Evolutionary conservation across 257 asterid genomes (phyloP), one percentile per base, ranked within the genome.

Genomic region (Solanum ossicruentum): DNA sequence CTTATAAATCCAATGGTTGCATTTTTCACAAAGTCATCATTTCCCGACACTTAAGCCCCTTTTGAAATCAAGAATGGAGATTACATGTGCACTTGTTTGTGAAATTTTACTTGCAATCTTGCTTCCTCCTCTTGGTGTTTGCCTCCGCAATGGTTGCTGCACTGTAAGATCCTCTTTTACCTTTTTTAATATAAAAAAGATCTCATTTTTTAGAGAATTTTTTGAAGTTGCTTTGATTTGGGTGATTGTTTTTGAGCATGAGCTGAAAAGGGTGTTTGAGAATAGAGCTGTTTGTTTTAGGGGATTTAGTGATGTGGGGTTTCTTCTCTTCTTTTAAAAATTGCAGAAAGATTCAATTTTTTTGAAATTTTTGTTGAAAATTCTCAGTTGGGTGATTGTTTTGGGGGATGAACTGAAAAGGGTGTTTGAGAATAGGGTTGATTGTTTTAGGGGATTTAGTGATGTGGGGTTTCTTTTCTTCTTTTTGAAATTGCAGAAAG

Each of bases 71-170:
- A 73, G n/a, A 73, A 92, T 93, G 95, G 89, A 91, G 47, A 73
- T 93, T 15, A 89, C 87, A 67, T 89, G 93, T 87, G 86, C 81
- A 39, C 55, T 84, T 36, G 73, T 89, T 82, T 67, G 85, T 69
- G 91, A 90, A 60, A 84, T 90, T 32, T 1, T 95, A 23, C 91
- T 92, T 51, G 95, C 98, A n/a, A 89, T 95, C 85, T 71, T 95
- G 18, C 84, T 95, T 71, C 98, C 98, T 73, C 98, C 98, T 39
- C 90, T 95, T 79, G 98, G 97, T 54, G 95, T 95, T 83, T 95
- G 97, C 87, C 88, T 95, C 90, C 90, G 97, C 80, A 90, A 88
- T 80, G 97, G 98, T 84, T 95, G 98, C 93, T 94, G 98, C 95
- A 70, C 93, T 45, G 97, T 93, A 85, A 86, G 91, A 77, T 77